Conservation (phyloP, 2,329 filamentous ascomycete species). For the Didymella pinodella region DNA sequence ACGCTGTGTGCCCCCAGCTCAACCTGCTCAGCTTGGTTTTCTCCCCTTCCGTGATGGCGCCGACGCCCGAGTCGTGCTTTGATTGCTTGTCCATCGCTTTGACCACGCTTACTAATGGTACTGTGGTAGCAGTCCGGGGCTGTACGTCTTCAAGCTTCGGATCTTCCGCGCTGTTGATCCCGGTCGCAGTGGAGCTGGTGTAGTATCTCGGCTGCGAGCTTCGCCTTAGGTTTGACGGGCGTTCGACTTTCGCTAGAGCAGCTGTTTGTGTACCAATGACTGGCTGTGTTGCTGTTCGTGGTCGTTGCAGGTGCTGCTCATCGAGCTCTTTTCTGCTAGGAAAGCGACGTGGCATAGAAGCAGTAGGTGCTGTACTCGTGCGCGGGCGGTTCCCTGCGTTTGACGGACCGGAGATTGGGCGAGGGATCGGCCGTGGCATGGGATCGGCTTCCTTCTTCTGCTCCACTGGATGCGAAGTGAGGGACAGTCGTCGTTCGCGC, state of each 20-base stretch:
- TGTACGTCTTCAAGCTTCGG: background rate
- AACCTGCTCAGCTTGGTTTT: slow-evolving; percentile 11
- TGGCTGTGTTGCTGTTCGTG: slow-evolving; percentile 14
- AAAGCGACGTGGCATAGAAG: slow-evolving; percentile 9
- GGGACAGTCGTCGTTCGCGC: slow-evolving; percentile 4
- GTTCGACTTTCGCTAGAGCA: background rate
- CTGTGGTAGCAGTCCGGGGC: background rate
- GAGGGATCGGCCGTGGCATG: slow-evolving; percentile 16
- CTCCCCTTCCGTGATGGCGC: slow-evolving; percentile 7
- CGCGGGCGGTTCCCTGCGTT: slow-evolving; percentile 6
- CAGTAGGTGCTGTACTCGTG: slow-evolving; percentile 16
- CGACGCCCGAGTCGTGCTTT: slow-evolving; percentile 15
- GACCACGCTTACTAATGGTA: background rate
- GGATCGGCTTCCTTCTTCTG: slow-evolving; percentile 2
- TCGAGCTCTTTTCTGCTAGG: slow-evolving; percentile 15
- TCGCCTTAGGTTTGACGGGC: slow-evolving; percentile 8
- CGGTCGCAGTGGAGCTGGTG: slow-evolving; percentile 8
- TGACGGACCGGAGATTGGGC: slow-evolving; percentile 10
- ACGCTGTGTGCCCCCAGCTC: slow-evolving; percentile 20
- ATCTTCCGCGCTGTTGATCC: slow-evolving; percentile 13
- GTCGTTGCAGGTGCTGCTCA: slow-evolving; percentile 8
- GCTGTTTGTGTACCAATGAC: background rate
- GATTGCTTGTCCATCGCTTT: slow-evolving; percentile 6
- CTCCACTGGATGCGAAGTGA: slow-evolving; percentile 3
- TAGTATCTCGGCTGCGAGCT: slow-evolving; percentile 30